Conservation (phyloP, 1,284 basidiomycete species). For the Fomitopsis betulina region DNA sequence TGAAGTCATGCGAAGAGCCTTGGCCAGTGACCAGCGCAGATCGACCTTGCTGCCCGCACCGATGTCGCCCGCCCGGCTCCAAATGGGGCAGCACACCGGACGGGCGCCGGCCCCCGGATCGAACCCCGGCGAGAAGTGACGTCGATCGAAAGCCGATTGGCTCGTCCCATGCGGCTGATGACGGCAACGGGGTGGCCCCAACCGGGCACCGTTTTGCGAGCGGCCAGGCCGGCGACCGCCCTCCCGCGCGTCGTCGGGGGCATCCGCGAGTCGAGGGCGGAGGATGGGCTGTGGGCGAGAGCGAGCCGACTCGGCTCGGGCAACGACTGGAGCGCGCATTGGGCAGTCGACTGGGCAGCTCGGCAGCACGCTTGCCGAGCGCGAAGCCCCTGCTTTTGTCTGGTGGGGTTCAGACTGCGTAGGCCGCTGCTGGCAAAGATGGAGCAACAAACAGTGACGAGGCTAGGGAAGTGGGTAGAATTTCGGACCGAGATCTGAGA, state of each 20-base stretch:
- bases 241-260: background rate
- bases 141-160: background rate
- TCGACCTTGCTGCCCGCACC: background rate
- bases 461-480: background rate
- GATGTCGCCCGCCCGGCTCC: background rate
- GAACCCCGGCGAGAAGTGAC: background rate
- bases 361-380: background rate
- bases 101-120: background rate
- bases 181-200: background rate
- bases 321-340: background rate
- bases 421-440: background rate
- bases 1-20: background rate
- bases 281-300: no score
- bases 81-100: background rate
- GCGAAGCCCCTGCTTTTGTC: background rate
- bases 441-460: background rate
- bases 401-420: background rate
- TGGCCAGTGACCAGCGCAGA: background rate
- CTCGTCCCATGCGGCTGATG: background rate
- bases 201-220: background rate
- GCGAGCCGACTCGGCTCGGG: background rate
- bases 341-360: slow-evolving; percentile 1
- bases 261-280: no score
- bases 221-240: no score
- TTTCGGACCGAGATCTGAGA: slow-evolving; percentile 12